These are phyloP conservation scores for Podospora comata DNA, from an alignment of 495 filamentous ascomycete species.

Conservation along the genomic window DNA sequence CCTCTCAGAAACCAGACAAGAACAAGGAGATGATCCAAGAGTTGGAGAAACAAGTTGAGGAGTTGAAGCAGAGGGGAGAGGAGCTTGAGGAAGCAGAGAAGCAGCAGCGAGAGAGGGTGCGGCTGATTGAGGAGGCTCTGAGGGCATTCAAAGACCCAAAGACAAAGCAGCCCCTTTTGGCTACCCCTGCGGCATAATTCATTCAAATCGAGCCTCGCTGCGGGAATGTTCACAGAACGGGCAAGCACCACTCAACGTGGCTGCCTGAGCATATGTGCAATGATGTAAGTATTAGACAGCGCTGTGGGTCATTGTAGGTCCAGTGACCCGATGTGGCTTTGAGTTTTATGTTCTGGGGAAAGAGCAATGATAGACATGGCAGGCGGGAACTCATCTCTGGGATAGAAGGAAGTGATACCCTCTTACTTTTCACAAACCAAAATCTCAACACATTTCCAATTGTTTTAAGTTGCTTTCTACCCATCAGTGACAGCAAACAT, in stretches of 20 bases:
- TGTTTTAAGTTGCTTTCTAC: background rate
- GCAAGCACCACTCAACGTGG: background rate
- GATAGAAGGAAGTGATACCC: slow-evolving; percentile 14
- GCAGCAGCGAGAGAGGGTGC: slow-evolving; percentile 55
- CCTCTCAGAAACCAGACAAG: slow-evolving; percentile 69
- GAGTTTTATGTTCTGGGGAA: slow-evolving; percentile 15
- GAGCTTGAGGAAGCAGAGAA: slow-evolving; percentile 64
- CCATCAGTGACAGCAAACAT: background rate
- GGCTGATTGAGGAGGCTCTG: slow-evolving; percentile 65
- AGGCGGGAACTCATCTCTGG: slow-evolving; percentile 6
- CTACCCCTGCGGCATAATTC: slow-evolving; percentile 16
- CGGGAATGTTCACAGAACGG: background rate
- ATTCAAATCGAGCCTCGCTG: background rate
- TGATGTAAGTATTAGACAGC: slow-evolving; percentile 10
- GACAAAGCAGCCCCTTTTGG: slow-evolving; percentile 46
- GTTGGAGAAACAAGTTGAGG: slow-evolving; percentile 61
- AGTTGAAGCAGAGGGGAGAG: slow-evolving; percentile 56
- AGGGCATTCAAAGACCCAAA: slow-evolving; percentile 55
- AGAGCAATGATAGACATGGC: slow-evolving; percentile 5
- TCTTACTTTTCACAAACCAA: slow-evolving; percentile 3
- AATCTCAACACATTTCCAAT: slow-evolving; percentile 1
- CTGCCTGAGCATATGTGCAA: background rate
- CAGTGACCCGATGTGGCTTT: background rate
- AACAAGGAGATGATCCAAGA: slow-evolving; percentile 64
- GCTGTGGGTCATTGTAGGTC: background rate